Base-by-base conservation (phyloP, 805 yeast genomes). In the Zygoascus tannicola region DNA sequence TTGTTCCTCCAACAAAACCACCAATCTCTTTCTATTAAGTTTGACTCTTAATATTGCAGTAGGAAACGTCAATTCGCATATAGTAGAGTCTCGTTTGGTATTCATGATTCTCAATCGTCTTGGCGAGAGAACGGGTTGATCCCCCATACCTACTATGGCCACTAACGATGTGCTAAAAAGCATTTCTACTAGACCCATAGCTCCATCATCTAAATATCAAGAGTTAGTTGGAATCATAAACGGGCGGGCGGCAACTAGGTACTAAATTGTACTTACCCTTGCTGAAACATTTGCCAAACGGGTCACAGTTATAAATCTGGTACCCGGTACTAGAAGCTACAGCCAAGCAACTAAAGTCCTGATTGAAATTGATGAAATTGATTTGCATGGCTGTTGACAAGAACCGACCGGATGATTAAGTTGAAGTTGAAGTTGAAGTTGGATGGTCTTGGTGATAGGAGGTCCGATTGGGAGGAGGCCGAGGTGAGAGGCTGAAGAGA, bases 21-120 rank as follows among this genome's bases (percentile, higher is more conserved):
- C 72, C 51, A 90, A 70, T 37, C 97, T 67, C 53, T 83, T 81
- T 35, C 97, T 72, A 62, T 90, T 92, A 65, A 90, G 72, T 52
- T 76, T 77, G 28, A 90, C 81, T 41, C 76, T 76, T 22, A 81
- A 66, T 2, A 90, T 80, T 5, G 78, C 67, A 3, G 85, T 76
- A 1, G 95, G 90, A 61, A 87, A 92, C 0, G 90, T 76, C 52
- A 90, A 67, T 57, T 90, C 97, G 63, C 97, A 90, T 16, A 90
- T 86, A 2, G 75, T 70, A 1, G 80, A 64, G 47, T 75, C 74
- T 43, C 88, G 72, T 59, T 85, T 85, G 1, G 95, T 85, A 64
- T 92, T 92, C 45, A 88, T 69, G 43, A 90, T 79, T 56, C 80
- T 79, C 47, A 90, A 71, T 51, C 87, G 77, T 48, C 96, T 71